A percentile compares a stretch with the other conserved stretches of the same genome.
phyloP scores from a whole-genome alignment of 78 protist genomes.

The Goniomonas avonlea region DNA sequence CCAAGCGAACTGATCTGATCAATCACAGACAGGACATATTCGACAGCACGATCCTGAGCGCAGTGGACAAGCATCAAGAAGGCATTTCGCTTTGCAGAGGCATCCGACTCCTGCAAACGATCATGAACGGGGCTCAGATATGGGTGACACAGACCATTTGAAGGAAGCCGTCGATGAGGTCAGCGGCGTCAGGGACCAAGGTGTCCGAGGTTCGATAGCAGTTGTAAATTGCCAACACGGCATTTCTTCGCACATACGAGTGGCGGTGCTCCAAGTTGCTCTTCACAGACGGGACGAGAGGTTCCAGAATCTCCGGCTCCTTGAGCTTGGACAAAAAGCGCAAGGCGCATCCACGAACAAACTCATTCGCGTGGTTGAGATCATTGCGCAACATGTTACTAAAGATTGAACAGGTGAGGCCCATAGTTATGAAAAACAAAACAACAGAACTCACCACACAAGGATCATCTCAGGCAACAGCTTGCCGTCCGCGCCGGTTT shows the following conservation, averaged over 20 bases:
- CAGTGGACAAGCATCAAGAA: conserved; percentile 84
- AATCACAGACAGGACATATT: conserved; percentile 45
- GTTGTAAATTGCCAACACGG: conserved; percentile 78
- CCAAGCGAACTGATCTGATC: conserved; percentile 56
- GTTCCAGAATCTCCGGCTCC: background rate
- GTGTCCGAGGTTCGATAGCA: conserved; percentile 52
- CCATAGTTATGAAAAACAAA: background rate
- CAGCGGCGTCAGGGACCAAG: conserved; percentile 90
- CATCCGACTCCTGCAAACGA: conserved; percentile 59
- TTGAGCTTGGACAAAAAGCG: conserved; percentile 74
- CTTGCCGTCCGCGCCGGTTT: conserved; percentile 75
- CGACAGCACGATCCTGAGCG: conserved; percentile 71
- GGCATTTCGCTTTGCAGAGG: conserved; percentile 85
- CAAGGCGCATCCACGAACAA: conserved; percentile 82
- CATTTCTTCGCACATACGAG: conserved; percentile 76
- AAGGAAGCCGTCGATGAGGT: conserved; percentile 66
- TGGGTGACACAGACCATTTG: too few relatives aligned
- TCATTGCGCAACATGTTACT: conserved; percentile 42
- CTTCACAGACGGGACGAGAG: conserved; percentile 36
- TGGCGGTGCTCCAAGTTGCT: conserved; percentile 77
- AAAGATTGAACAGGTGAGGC: background rate
- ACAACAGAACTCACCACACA: conserved; percentile 59
- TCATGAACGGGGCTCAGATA: too few relatives aligned
- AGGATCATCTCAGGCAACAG: conserved; percentile 87
- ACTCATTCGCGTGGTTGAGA: conserved; percentile 89